phyloP scores from a whole-genome alignment of 768 basidiomycete genomes.

The Boletus rubescentipes region DNA sequence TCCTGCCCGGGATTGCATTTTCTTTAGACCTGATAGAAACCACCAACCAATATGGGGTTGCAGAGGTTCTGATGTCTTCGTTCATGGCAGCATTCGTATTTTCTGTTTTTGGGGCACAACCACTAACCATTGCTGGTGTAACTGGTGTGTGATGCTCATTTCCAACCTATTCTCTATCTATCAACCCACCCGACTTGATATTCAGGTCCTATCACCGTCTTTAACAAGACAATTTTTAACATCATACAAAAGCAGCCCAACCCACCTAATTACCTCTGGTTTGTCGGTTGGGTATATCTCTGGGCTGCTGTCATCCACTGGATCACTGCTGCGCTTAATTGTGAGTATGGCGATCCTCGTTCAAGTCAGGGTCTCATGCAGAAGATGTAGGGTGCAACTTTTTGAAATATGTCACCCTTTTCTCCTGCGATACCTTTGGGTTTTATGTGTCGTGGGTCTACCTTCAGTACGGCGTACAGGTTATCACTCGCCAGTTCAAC shows the following conservation, averaged over 20 bases:
- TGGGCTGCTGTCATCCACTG: slow-evolving; percentile 89
- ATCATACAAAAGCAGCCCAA: slow-evolving; percentile 59
- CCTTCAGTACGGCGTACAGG: slow-evolving; percentile 86
- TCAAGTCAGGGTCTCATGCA: background rate
- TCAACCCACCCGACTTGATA: background rate
- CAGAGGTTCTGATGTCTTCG: slow-evolving; percentile 78
- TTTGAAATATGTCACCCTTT: slow-evolving; percentile 82
- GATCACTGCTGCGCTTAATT: slow-evolving; percentile 77
- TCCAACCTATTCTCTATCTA: background rate
- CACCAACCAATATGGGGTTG: slow-evolving; percentile 84
- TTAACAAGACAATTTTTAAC: slow-evolving; percentile 86
- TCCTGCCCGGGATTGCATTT: slow-evolving; percentile 91
- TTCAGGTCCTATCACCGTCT: slow-evolving; percentile 85
- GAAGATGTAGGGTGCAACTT: slow-evolving; percentile 67
- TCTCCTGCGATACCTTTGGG: slow-evolving; percentile 90
- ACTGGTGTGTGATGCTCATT: slow-evolving; percentile 50
- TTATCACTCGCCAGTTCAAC: slow-evolving; percentile 70
- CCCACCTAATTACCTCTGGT: slow-evolving; percentile 76
- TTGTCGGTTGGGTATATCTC: slow-evolving; percentile 90
- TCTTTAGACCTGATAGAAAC: slow-evolving; percentile 91
- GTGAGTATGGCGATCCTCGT: slow-evolving; percentile 37
- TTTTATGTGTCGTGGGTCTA: slow-evolving; percentile 93
- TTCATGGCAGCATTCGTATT: slow-evolving; percentile 92
- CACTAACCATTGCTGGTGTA: slow-evolving; percentile 88
- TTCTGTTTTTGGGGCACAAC: slow-evolving; percentile 85